Evolutionary conservation across 345 rosid genomes (phyloP), one percentile per base, ranked within the genome.

Genomic region (Raphanus raphanistrum): DNA sequence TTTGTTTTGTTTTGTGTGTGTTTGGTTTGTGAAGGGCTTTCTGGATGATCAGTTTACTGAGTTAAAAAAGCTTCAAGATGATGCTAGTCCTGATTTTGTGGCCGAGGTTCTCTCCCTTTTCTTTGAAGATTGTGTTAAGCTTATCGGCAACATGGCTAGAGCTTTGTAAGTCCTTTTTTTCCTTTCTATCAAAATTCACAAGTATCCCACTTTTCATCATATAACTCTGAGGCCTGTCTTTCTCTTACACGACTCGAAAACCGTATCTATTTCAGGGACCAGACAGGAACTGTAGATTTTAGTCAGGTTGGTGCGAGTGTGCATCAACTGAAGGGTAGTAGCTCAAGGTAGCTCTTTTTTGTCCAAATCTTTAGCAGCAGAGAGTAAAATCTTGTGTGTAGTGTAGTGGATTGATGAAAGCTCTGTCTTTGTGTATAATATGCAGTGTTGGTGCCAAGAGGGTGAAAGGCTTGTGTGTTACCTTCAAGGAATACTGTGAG

Each of bases 271-370:
- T 72, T 17, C 81, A 94, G 98, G 75, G 90, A 83, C 66, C 79
- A 84, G 79, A 73, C 67, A 11, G 88, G 81, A 74, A 35, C 63
- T 76, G 94, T 90, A 12, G 94, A 93, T 82, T 91, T 76, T 75
- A 81, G 78, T 68, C 86, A 77, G 75, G 88, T 94, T 1, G 92
- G 88, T 74, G 85, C 89, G 2, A 82, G 83, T 75, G 97, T 94
- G 73, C 98, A 91, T 87, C 96, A 91, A 72, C 82, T 94, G 73
- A 94, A 91, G 90, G 98, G 98, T 76, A 91, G 96, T 71, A 90
- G 97, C 86, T 91, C 98, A 85, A 90, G 94, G 98, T 94, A 9
- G 62, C 12, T 41, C 5, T 33, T 11, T 38, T 74, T 68, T 29
- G 21, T 15, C 45, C 0, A 52, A 15, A 41, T 68, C 8, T 32